phyloP scores from a whole-genome alignment of 1,284 basidiomycete species.

The Trichosporon coremiiforme region DNA sequence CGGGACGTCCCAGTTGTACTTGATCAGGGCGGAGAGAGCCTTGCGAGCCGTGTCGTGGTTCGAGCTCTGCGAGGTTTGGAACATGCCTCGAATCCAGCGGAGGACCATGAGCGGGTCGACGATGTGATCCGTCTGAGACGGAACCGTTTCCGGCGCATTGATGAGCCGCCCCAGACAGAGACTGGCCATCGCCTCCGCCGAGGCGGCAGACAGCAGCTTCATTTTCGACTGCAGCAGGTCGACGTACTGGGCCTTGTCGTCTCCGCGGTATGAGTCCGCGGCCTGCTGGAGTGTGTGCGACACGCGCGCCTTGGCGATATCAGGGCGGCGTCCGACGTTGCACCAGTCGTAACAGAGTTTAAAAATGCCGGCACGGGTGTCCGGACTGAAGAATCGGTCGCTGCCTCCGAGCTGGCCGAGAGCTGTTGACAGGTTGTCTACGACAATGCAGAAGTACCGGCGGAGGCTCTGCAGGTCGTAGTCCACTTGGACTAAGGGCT shows the following conservation, averaged over 20 bases:
- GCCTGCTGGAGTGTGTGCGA: constrained; percentile 73
- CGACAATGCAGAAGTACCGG: constrained; percentile 84
- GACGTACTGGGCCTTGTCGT: constrained; percentile 63
- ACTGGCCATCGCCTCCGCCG: constrained; percentile 78
- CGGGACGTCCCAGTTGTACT: constrained; percentile 64
- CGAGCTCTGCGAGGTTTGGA: constrained; percentile 49
- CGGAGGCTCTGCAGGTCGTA: constrained; percentile 79
- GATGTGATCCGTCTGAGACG: constrained; percentile 45
- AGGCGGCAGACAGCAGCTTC: constrained; percentile 70
- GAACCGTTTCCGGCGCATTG: constrained; percentile 42
- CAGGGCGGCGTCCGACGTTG: constrained; percentile 74
- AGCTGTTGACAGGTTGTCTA: constrained; percentile 81
- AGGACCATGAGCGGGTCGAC: constrained; percentile 57
- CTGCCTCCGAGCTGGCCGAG: constrained; percentile 70
- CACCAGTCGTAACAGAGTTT: constrained; percentile 93
- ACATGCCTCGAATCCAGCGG: constrained; percentile 58
- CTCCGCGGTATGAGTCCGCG: constrained; percentile 59
- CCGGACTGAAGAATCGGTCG: constrained; percentile 73
- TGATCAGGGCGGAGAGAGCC: constrained; percentile 72
- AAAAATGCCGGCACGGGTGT: constrained; percentile 78
- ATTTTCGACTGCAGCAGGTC: constrained; percentile 70
- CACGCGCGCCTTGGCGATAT: constrained; percentile 71
- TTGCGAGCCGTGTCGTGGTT: constrained; percentile 61
- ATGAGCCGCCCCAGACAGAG: constrained; percentile 68
- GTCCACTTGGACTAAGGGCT: constrained; percentile 72